Evolutionary conservation across 257 asterid genomes (phyloP).

Genomic region (Nicotiana attenuata): DNA sequence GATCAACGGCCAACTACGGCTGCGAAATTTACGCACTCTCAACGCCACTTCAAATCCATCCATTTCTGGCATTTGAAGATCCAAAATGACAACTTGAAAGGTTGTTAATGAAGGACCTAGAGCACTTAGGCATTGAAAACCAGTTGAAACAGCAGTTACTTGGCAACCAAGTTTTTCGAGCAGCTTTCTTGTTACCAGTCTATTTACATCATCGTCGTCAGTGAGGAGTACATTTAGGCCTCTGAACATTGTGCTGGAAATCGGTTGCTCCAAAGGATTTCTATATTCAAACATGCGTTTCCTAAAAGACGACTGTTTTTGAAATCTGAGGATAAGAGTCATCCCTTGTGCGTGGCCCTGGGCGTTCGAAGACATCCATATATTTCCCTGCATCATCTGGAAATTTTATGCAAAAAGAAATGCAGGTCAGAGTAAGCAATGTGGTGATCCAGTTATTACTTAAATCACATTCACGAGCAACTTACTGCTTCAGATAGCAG

Average conservation of each 20-base stretch:
- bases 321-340: conserved; percentile 34
- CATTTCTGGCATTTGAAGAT: conserved; percentile 50
- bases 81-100: conserved; percentile 33
- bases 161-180: conserved; percentile 43
- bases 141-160: conserved; percentile 37
- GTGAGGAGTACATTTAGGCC: conserved; percentile 33
- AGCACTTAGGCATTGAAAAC: conserved; percentile 36
- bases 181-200: conserved; percentile 38
- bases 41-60: conserved; percentile 43
- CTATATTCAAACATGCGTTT: conserved; percentile 29
- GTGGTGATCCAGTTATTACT: background rate
- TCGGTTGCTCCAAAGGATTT: conserved; percentile 12
- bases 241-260: conserved; percentile 21
- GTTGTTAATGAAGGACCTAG: conserved; percentile 28
- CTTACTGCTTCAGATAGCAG: background rate
- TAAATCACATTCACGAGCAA: background rate
- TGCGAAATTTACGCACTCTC: conserved; percentile 37
- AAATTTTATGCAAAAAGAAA: background rate
- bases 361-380: conserved; percentile 40
- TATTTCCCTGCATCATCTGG: conserved; percentile 50
- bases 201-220: conserved; percentile 34
- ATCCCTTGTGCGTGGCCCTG: conserved; percentile 31
- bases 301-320: conserved; percentile 33
- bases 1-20: conserved; percentile 40
- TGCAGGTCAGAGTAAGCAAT: background rate